Base-by-base conservation (phyloP, 2,329 filamentous ascomycete genomes). In the Cladorrhinum sp. region DNA sequence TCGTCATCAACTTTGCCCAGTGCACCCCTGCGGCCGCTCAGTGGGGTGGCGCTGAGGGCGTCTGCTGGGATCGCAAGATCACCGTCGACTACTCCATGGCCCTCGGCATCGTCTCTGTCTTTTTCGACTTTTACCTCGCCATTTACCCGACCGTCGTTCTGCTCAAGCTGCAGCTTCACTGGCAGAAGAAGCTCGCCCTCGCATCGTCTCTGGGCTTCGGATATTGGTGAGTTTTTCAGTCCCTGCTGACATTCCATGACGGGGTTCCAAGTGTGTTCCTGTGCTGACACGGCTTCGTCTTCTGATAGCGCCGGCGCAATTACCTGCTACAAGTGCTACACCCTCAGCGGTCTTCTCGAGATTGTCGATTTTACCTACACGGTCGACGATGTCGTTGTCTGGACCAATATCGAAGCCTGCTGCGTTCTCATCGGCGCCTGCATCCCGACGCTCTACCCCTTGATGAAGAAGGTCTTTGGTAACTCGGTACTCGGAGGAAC, bases 301-400 rank as follows among this genome's bases (percentile, higher is more conserved):
- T 51, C 21, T 28, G 50, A 20, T 39, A 74, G 72, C 18, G 65
- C 71, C 46, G 65, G 64, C 4, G 59, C 67, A 7, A 67, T 73
- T 2, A 70, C 71, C 24, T 70, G 71, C 57, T 73, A 73, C 67
- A 74, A 74, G 60, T 70, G 68, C 28, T 73, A 70, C 7, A 66
- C 69, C 1, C 61, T 74, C 1, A 64, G 65, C 2, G 60, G 63
- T 9, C 62, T 73, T 1, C 65, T 66, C 30, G 67, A 65, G 39
- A 55, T 64, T 9, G n/a, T 14, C 1, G 72, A 74, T 59, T 72
- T 70, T 48, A 71, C 71, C 9, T 73, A 72, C 46, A 70, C 73
- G 9, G 78, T 75, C 5, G 73, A 74, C 0, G 76, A 78, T 10
- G 69, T 79, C 1, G 71, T 80, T 1, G 72, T 79, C 23, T 81